Base-by-base conservation (phyloP, 441 rosid species). In the Macaranga tanarius region DNA sequence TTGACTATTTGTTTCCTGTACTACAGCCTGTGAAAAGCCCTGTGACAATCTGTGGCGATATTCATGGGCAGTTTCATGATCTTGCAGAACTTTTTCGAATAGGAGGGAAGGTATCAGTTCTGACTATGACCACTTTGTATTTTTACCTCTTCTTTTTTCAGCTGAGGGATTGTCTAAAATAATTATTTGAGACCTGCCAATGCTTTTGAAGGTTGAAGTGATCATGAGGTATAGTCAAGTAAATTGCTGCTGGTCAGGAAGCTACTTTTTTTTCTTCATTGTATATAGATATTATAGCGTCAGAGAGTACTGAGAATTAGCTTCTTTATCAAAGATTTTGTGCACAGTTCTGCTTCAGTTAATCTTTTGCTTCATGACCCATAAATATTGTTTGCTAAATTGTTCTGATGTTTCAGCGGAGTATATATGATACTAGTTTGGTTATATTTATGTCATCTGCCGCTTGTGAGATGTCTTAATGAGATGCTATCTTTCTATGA, bases 1-100 rank as follows among this genome's bases (percentile, higher is more conserved):
- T 52, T 40, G 12, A 17, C 13, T 55, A 3, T 57, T 63, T 70
- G 45, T 75, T 34, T 57, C 75, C 76, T 79, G 66, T 65, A 38
- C 54, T 68, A 68, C 89, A 93, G 98, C 98, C 98, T 79, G 98
- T 91, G 72, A 93, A 88, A 84, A 91, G 97, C 81, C 97, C 96
- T 66, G 95, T 92, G 77, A 93, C 98, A 77, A 89, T 93, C 71
- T 89, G 98, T 67, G 95, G 95, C 70, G 95, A 93, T 84, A 93
- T 93, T 75, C 97, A 93, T 73, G 95, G 97, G 80, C 98, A 93
- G 81, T 93, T 93, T 67, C 97, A 93, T 86, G 98, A 93, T 86
- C 97, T 91, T 80, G 95, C 95, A 0, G 98, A 93, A 85, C 98
- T 93, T 77, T 93, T 93, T 83, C 94, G 93, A 57, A 93, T 93